phyloP scores from a whole-genome alignment of 1,284 basidiomycete genomes.

The Austroboletus novae-zelandiae region DNA sequence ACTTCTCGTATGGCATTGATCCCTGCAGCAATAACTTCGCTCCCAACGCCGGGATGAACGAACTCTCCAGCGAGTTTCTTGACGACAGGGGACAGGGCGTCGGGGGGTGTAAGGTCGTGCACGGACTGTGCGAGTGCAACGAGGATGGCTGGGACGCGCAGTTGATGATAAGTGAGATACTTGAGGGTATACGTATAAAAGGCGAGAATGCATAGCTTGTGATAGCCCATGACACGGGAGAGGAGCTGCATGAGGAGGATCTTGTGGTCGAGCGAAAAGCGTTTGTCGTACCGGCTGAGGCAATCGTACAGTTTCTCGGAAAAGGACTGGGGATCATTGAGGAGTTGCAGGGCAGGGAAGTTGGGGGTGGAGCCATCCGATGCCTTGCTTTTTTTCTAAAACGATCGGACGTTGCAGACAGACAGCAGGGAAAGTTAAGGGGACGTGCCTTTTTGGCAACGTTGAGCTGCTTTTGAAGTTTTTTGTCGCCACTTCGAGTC shows the following conservation, averaged over 20 bases:
- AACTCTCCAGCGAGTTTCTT: conserved; percentile 94
- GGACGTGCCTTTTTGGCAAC: conserved; percentile 62
- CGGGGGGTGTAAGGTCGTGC: conserved; percentile 94
- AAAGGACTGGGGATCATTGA: conserved; percentile 96
- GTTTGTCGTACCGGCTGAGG: conserved; percentile 86
- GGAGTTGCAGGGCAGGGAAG: conserved; percentile 90
- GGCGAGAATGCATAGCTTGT: conserved; percentile 92
- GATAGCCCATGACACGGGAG: conserved; percentile 90
- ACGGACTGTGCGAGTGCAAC: conserved; percentile 95
- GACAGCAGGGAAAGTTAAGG: not conserved
- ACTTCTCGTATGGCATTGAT: conserved; percentile 95
- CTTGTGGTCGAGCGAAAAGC: conserved; percentile 94
- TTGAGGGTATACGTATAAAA: conserved; percentile 98
- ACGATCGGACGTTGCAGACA: conserved; percentile 1
- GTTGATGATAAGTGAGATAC: conserved; percentile 92
- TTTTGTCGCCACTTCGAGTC: conserved; percentile 76
- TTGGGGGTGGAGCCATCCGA: conserved; percentile 57
- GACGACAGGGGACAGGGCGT: conserved; percentile 86
- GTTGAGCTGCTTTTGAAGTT: conserved; percentile 71
- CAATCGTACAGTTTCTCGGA: conserved; percentile 93
- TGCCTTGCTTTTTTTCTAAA: conserved; percentile 61
- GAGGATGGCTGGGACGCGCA: conserved; percentile 92
- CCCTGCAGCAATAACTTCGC: conserved; percentile 94
- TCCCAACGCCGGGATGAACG: conserved; percentile 95
- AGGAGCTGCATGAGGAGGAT: conserved; percentile 97